Evolutionary conservation across 352 stramenopile species (phyloP), one percentile per base, ranked within the genome.

Genomic region (Saprolegnia diclina): DNA sequence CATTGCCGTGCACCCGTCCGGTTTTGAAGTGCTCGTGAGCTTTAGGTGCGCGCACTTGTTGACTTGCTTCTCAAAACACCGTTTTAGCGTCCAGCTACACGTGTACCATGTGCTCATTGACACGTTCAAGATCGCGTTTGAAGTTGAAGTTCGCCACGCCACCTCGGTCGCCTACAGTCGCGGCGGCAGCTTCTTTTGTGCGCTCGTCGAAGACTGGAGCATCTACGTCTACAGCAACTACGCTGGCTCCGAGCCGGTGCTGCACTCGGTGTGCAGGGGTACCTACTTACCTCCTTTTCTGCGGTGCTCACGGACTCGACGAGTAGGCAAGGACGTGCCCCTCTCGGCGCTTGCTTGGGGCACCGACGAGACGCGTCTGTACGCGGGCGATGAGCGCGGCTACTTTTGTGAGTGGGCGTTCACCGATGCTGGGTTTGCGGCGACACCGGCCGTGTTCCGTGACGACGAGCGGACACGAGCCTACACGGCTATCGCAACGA

Each of bases 21-120:
- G 83, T 0, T 69, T 73, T 0, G 85, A 91, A 54, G 21, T 92
- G 21, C 24, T 85, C 0, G 59, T 92, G 16, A 74, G 78, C 0
- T 82, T 91, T 50, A 66, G 57, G 56, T 65, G 40, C 16, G 37
- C 35, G 11, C 26, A 38, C 19, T 10, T 19, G 4, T 5, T 5
- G 10, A 16, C n/a, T 11, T 16, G 19, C 26, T 52, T 62, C 32
- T 75, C 73, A 13, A 89, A 87, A 59, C 10, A 4, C 19, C 4
- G 9, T 35, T 10, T 7, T 65, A 65, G 56, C n/a, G 57, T 21
- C n/a, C 40, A 66, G 42, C 48, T 92, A 21, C 73, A 88, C 50
- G 74, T 91, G 5, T 90, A 77, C 65, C 77, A 80, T 16, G 68
- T 90, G 13, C 67, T 92, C 24, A 78, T 89, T 42, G 83, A 92